phyloP scores from a whole-genome alignment of 805 yeast genomes.

The Wickerhamomyces ciferrii region DNA sequence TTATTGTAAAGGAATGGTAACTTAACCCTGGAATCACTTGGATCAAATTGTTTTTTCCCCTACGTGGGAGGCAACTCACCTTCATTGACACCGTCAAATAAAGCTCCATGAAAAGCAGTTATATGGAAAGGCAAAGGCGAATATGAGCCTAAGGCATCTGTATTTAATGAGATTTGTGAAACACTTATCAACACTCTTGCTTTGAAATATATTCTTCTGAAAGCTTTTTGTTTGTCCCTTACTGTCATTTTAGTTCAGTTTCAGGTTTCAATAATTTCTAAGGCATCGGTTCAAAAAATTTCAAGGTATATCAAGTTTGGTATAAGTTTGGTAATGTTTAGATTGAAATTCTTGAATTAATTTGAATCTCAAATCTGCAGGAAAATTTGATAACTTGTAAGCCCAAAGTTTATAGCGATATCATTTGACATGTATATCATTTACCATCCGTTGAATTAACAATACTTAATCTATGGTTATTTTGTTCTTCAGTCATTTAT shows the following conservation, averaged over 20 bases:
- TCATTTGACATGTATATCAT: no score
- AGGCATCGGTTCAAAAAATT: conserved; percentile 38
- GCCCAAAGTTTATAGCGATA: no score
- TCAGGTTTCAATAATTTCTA: conserved; percentile 24
- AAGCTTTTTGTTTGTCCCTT: conserved; percentile 38
- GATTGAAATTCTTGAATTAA: not conserved
- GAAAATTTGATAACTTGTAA: not conserved
- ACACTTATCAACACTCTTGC: conserved; percentile 38
- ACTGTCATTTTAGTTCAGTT: conserved; percentile 41
- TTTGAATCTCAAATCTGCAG: not conserved
- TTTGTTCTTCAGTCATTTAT: no score
- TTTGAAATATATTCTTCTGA: conserved; percentile 35
- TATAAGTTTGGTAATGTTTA: not conserved
- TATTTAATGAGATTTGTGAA: conserved; percentile 31
- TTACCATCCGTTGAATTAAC: no score
- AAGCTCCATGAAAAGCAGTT: conserved; percentile 42
- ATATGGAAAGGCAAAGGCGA: conserved; percentile 42
- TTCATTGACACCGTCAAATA: conserved; percentile 33
- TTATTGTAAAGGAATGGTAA: conserved; percentile 35
- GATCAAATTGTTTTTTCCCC: conserved; percentile 31
- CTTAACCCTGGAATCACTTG: conserved; percentile 45
- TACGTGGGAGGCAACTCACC: conserved; percentile 37
- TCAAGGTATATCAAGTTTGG: conserved; percentile 27
- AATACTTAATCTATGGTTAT: no score
- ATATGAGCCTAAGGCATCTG: conserved; percentile 43